Evolutionary conservation across 768 basidiomycete genomes (phyloP).

Genomic region (Pilatotrama ljubarskyi): DNA sequence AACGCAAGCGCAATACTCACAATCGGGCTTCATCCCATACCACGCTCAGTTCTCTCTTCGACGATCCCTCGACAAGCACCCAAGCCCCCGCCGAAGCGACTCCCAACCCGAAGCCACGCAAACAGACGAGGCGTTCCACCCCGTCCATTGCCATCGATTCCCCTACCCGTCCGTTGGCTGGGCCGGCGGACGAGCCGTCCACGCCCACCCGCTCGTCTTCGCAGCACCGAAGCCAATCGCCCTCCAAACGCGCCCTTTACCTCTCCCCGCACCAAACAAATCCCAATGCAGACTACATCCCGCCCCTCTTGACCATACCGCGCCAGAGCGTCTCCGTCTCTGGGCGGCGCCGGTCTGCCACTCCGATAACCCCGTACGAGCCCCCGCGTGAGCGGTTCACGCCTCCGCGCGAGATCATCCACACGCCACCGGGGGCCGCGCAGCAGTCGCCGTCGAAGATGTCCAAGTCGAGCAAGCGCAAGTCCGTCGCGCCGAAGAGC

Average conservation of each 20-base stretch:
- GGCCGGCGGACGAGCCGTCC: constrained; percentile 23
- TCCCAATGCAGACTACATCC: constrained; percentile 50
- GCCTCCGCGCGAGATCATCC: constrained; percentile 62
- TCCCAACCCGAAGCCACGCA: constrained; percentile 64
- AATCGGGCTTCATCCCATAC: constrained; percentile 22
- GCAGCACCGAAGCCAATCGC: constrained; percentile 27
- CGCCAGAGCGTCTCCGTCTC: constrained; percentile 26
- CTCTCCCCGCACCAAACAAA: constrained; percentile 50
- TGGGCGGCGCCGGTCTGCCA: constrained; percentile 44
- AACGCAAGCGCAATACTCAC: constrained; percentile 42
- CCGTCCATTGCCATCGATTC: constrained; percentile 27
- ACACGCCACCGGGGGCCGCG: constrained; percentile 38
- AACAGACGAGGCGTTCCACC: constrained; percentile 35
- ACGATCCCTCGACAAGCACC: constrained; percentile 20
- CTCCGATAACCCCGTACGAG: constrained; percentile 60
- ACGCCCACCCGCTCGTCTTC: constrained; percentile 29
- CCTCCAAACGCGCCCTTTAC: constrained; percentile 29
- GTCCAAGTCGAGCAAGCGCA: constrained; percentile 44
- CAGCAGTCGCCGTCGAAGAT: constrained; percentile 22
- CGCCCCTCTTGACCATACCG: constrained; percentile 32
- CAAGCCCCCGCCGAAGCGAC: constrained; percentile 41
- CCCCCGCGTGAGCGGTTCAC: constrained; percentile 70
- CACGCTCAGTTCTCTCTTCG: constrained; percentile 10
- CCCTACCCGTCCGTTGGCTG: constrained; percentile 26
- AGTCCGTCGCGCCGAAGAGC: constrained; percentile 24